Evolutionary conservation across 2,329 filamentous ascomycete species (phyloP).

Genomic region (Albophoma yamanashiensis): DNA sequence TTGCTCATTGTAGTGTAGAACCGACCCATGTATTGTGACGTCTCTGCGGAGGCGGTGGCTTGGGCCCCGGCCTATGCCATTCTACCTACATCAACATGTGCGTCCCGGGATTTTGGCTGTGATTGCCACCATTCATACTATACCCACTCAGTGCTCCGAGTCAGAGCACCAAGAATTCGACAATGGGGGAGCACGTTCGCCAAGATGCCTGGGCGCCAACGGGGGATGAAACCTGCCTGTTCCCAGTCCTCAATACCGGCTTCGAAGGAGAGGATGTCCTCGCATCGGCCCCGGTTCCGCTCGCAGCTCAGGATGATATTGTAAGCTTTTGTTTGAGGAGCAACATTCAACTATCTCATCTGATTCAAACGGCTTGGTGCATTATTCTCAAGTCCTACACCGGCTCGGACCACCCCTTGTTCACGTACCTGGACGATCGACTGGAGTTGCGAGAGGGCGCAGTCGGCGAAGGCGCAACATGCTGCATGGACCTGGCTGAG

Average conservation of each 20-base stretch:
- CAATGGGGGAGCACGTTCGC: background rate
- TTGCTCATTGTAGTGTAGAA: background rate
- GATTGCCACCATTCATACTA: background rate
- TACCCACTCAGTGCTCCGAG: background rate
- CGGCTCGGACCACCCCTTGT: background rate
- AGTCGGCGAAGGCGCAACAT: background rate
- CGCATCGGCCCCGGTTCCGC: background rate
- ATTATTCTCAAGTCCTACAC: conserved; percentile 1
- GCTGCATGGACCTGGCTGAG: background rate
- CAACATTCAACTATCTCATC: background rate
- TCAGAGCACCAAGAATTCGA: background rate
- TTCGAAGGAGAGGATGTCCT: background rate
- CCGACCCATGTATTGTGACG: background rate
- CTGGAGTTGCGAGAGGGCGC: background rate
- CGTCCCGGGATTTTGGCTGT: background rate
- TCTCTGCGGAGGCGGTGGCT: background rate
- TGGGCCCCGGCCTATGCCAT: background rate
- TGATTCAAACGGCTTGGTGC: background rate
- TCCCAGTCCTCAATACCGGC: background rate
- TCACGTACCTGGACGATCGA: background rate
- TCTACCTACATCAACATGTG: background rate
- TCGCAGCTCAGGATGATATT: background rate
- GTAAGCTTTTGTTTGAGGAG: background rate
- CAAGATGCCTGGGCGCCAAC: background rate
- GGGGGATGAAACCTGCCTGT: background rate